Evolutionary conservation across 768 basidiomycete species (phyloP).

Genomic region (Porphyrellus cyaneotinctus): DNA sequence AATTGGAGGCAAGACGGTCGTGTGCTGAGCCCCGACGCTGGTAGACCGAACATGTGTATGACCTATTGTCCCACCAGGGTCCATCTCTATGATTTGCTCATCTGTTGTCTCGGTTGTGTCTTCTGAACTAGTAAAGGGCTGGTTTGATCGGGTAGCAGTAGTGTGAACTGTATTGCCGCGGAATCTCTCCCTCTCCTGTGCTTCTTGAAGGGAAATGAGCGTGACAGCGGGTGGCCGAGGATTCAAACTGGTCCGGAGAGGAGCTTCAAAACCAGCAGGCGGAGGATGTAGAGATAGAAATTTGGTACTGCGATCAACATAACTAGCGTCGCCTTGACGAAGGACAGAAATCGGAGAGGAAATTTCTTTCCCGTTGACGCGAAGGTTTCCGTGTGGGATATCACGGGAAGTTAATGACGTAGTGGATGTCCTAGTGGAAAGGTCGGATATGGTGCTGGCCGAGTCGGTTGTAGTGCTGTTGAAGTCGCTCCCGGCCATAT

Average conservation of each 20-base stretch:
- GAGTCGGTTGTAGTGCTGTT: conserved; percentile 48
- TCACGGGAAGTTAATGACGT: conserved; percentile 23
- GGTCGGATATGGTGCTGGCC: conserved; percentile 36
- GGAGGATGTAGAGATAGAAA: conserved; percentile 34
- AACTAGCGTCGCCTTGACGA: conserved; percentile 24
- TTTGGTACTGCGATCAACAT: conserved; percentile 28
- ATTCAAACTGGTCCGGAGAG: conserved; percentile 50
- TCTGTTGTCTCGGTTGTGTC: conserved; percentile 21
- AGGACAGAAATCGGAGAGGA: conserved; percentile 50
- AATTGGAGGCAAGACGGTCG: conserved; percentile 33
- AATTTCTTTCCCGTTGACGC: conserved; percentile 49
- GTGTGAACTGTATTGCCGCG: conserved; percentile 45
- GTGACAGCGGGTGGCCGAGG: conserved; percentile 49
- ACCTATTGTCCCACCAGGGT: conserved; percentile 17
- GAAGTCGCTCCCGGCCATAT: conserved; percentile 47
- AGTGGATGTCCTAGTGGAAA: conserved; percentile 33
- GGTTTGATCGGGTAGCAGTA: conserved; percentile 22
- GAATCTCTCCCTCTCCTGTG: conserved; percentile 60
- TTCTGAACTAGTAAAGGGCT: conserved; percentile 35
- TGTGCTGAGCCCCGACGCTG: conserved; percentile 56
- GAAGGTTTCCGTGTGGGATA: conserved; percentile 10
- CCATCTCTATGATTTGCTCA: conserved; percentile 24
- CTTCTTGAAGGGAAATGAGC: conserved; percentile 76
- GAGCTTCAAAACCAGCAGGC: conserved; percentile 29
- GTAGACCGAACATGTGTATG: conserved; percentile 54